Base-by-base conservation (phyloP, 768 basidiomycete genomes). In the Pisolithus orientalis region DNA sequence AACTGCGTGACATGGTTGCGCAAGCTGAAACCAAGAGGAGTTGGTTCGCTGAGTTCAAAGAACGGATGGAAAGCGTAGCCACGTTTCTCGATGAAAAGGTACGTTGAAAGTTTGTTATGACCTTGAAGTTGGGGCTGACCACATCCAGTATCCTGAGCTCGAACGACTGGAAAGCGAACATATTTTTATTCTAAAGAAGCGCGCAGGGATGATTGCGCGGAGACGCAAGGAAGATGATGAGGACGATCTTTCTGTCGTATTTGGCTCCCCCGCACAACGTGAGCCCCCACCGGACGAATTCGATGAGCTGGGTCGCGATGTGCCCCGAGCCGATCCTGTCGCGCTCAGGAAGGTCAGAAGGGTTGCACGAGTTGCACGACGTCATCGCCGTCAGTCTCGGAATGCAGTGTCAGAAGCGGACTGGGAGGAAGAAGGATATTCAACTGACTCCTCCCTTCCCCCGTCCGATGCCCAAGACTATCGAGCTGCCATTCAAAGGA, bases 11-110 rank as follows among this genome's bases (percentile, higher is more conserved):
- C 25, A 81, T 91, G 78, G 82, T 94, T 6, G 76, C 76, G 32
- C 75, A 73, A 51, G 85, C 90, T 0, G 91, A 92, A 63, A 77
- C 72, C 43, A 92, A 93, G 68, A 73, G 89, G 45, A 81, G 82
- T 16, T 94, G 91, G 90, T 92, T 93, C 59, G 72, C 70, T 10
- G 78, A 79, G 47, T 89, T 94, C 71, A 77, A 72, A 49, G 87
- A 90, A 37, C 90, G 88, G 85, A 69, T 90, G 0, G 91, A 93
- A 65, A 80, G 80, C 53, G 79, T 93, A 6, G 91, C 87, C 4
- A 78, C 79, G n/a, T 93, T 94, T 65, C 71, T 94, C 17, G 91
- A 94, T 60, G 87, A 89, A 70, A 94, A 94, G 82, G 90, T 88
- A 44, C 44, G 42, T 1, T 28, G 45, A 16, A 34, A 21, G 42